Conservation (phyloP, 2,329 filamentous ascomycete species). For the Cryphonectria naterciae region DNA sequence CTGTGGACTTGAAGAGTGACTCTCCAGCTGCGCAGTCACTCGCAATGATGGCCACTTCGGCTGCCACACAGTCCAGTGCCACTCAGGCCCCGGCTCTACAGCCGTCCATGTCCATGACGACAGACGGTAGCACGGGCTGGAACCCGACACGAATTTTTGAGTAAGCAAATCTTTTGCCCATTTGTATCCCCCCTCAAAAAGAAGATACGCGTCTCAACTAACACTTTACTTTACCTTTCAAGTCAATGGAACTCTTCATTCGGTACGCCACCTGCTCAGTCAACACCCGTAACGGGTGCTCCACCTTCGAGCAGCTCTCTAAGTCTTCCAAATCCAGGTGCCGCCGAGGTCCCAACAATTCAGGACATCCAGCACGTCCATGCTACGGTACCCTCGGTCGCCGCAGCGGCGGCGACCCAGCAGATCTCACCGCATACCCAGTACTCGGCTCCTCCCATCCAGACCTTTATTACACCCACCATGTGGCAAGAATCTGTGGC, state of each 20-base stretch:
- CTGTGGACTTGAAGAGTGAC: conserved; percentile 76
- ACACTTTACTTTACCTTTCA: conserved; percentile 29
- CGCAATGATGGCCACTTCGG: conserved; percentile 62
- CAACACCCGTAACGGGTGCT: conserved; percentile 46
- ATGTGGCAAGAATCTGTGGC: conserved; percentile 77
- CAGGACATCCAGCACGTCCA: conserved; percentile 57
- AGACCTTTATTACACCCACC: conserved; percentile 67
- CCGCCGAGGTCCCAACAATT: conserved; percentile 56
- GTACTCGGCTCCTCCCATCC: conserved; percentile 57
- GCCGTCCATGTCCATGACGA: conserved; percentile 60
- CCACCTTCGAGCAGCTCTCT: conserved; percentile 53
- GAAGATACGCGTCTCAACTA: conserved; percentile 24
- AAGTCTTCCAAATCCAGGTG: conserved; percentile 57
- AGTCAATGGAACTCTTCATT: conserved; percentile 97
- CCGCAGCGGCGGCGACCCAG: conserved; percentile 31
- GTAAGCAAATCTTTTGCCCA: conserved; percentile 58
- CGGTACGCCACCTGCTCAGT: conserved; percentile 66
- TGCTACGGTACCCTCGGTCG: conserved; percentile 47
- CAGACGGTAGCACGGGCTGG: conserved; percentile 68
- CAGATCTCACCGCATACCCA: conserved; percentile 49
- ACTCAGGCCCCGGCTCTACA: conserved; percentile 56
- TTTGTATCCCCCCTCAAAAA: conserved; percentile 5
- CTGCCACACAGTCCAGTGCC: conserved; percentile 47
- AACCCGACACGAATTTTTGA: conserved; percentile 89
- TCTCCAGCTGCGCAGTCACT: conserved; percentile 70